Base-by-base conservation (phyloP, 1,284 basidiomycete genomes). In the Sanguinoderma infundibulare region DNA sequence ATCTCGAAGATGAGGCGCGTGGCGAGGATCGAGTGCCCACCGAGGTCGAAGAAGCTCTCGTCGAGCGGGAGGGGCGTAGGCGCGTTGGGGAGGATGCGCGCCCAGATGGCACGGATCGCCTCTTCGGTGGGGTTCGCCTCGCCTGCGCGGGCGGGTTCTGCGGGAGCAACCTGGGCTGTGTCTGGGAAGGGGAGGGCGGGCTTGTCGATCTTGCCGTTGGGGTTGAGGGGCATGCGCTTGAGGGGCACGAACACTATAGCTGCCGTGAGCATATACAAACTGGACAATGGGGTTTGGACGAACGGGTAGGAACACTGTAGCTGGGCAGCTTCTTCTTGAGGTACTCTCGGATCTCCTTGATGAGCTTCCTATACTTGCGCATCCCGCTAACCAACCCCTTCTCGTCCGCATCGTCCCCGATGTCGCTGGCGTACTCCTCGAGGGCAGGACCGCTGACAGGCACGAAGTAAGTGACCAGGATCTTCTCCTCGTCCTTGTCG, bases 401-500 rank as follows among this genome's bases (percentile, higher is more conserved):
- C 9, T 80, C 83, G 39, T 87, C 88, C 49, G 87, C 89, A 2
- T 78, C 86, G 12, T 87, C 89, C 2, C 80, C 81, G 2, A 86
- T 80, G 54, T 92, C 92, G 69, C 90, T 94, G 52, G 90, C 88
- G 70, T 90, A 88, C 17, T 83, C 92, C 53, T 88, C 87, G 65
- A 98, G 78, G 49, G 81, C 81, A 12, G 87, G 81, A 0, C 89
- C 89, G 39, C 89, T 84, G 42, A 95, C 79, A 17, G 97, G 98
- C n/a, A 99, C 98, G 73, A 99, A 96, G 78, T 99, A 99, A 72
- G 93, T 95, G 60, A 99, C 94, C 14, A 99, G 87, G 35, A 98
- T 96, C 83, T 99, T 99, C 80, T 99, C 98, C 78, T 99, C 98
- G 77, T 99, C 95, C 82, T 99, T 99, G 81, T 99, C 97, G 74